Conservation (phyloP, 306 rosid genomes). For the Casuarina glauca region DNA sequence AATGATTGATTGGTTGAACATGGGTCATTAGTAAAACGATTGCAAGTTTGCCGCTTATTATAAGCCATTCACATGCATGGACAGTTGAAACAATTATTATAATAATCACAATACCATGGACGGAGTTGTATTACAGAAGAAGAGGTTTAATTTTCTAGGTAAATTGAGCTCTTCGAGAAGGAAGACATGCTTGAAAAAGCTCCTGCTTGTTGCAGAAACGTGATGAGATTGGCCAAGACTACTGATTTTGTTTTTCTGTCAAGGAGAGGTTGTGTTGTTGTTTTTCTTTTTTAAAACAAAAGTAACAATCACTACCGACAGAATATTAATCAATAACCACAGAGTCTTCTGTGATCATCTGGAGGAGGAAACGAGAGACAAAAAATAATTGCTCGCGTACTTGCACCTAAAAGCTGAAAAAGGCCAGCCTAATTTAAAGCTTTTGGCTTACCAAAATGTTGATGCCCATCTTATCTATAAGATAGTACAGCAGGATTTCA, state of each 20-base stretch:
- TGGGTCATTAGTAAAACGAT: conserved; percentile 3
- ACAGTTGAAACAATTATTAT: background rate
- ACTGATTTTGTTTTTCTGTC: background rate
- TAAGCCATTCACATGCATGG: conserved; percentile 10
- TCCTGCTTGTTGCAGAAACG: background rate
- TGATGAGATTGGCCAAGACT: background rate
- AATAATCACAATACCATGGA: background rate
- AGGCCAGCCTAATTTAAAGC: background rate
- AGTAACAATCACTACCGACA: background rate
- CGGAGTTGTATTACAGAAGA: background rate
- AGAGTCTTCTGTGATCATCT: background rate
- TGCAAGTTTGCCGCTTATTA: conserved; percentile 1
- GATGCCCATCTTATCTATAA: background rate
- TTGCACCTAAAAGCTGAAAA: background rate
- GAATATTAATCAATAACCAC: background rate
- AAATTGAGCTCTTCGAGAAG: background rate
- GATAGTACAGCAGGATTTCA: no score
- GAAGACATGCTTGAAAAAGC: conserved; percentile 6
- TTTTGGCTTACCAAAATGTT: background rate
- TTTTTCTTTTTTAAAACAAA: background rate
- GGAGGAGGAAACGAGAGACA: no score
- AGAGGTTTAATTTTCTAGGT: background rate
- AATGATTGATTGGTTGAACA: background rate
- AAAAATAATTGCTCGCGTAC: background rate
- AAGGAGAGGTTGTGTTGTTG: background rate